A percentile compares a stretch with the other conserved stretches of the same genome.
Conservation (phyloP, 148 eudicot species). For the Chenopodium quinoa region DNA sequence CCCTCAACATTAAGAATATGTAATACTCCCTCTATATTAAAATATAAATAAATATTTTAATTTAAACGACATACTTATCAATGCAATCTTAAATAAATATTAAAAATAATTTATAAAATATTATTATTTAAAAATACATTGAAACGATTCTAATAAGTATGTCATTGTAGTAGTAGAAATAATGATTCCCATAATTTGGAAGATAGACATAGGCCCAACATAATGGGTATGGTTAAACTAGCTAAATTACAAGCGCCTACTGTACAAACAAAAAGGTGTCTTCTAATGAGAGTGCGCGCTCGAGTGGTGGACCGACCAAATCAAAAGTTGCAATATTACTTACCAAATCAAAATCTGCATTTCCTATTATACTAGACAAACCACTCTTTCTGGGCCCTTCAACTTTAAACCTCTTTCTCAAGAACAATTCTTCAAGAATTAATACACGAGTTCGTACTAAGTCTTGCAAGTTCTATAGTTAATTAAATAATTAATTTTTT, state of each 20-base stretch:
- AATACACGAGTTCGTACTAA: no score
- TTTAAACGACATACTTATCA: no score
- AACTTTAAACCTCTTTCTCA: background rate
- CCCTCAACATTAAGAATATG: no score
- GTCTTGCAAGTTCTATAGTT: no score
- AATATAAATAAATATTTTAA: no score
- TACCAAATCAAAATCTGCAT: background rate
- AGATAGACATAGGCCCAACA: background rate
- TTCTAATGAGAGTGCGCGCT: background rate
- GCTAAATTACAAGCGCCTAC: background rate
- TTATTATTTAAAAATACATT: no score
- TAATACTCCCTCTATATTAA: no score
- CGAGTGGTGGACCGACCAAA: background rate
- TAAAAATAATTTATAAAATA: no score
- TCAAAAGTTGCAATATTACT: conserved; percentile 1
- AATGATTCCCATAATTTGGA: background rate
- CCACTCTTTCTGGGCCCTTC: background rate
- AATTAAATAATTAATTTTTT: no score
- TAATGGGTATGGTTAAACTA: background rate
- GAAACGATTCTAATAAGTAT: no score
- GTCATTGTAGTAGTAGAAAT: background rate
- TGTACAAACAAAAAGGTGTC: conserved; percentile 3
- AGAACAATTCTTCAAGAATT: background rate
- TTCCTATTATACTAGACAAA: background rate
- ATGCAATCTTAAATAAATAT: no score